Evolutionary conservation across 495 filamentous ascomycete genomes (phyloP), one percentile per base, ranked within the genome.

Genomic region (Neurospora intermedia): DNA sequence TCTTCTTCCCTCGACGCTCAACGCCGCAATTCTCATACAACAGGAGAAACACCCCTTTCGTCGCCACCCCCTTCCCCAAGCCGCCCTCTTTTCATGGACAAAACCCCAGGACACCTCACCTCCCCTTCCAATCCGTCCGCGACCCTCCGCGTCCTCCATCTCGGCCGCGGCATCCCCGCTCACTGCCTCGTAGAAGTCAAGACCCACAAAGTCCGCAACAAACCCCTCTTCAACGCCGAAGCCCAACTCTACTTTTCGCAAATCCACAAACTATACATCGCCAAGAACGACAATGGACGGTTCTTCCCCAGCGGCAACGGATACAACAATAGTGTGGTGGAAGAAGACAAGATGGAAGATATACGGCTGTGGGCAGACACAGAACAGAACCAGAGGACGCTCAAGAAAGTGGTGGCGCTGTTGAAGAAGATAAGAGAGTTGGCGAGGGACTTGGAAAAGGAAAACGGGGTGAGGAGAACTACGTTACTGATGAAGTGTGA

Each of bases 201-300:
- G 48, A 80, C 78, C 2, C 69, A 71, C 40, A 71, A 72, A 15
- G 45, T 38, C 8, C 10, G 40, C n/a, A 62, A 69, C 18, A n/a
- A 43, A 13, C 54, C 73, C 15, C 45, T 70, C 35, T 76, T 72
- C 42, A 15, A 72, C 1, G 45, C 72, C 48, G 70, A 76, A 69
- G 77, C 74, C 5, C 78, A 78, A 71, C 69, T 80, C 15, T 80
- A 76, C 71, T 80, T 80, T 7, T 27, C 66, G 7, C 77, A 75
- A 2, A 41, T 75, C 4, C 38, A 11, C 2, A 45, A 73, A 66
- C 62, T 80, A n/a, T 75, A 73, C 62, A 43, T 74, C 4, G 77
- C 77, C n/a, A 13, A 40, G 38, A 77, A 80, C 66, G 20, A 27
- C 2, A 27, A 15, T 9, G 11, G 77, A 77, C 7, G 43, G 43